These are phyloP conservation scores for Phlebiopsis flavidoalba DNA, from an alignment of 768 basidiomycete species.

Conservation along the genomic window DNA sequence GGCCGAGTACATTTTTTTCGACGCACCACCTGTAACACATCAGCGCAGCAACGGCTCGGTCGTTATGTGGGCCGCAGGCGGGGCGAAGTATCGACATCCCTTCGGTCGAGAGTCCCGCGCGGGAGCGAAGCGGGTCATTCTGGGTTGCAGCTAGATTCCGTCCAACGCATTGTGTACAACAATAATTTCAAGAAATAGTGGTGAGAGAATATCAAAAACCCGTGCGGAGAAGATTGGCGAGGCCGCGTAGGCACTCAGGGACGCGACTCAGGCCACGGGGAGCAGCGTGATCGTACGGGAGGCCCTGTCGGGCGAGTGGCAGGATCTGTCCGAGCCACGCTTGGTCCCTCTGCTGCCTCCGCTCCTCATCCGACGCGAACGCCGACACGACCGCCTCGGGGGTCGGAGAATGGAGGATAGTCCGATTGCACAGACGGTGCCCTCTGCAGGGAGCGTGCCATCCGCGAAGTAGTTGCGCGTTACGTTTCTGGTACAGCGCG, in stretches of 20 bases:
- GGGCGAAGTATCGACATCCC: not conserved
- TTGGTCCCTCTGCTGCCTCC: not conserved
- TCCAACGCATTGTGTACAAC: not conserved
- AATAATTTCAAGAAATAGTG: not conserved
- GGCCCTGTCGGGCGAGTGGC: not conserved
- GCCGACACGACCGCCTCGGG: not conserved
- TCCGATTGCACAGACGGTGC: conserved; percentile 19
- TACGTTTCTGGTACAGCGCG: conserved; percentile 19
- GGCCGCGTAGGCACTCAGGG: not conserved
- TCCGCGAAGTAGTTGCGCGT: conserved; percentile 22
- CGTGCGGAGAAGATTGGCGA: not conserved
- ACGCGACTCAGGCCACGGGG: not conserved
- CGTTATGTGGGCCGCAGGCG: too few species aligned
- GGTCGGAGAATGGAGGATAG: conserved; percentile 17
- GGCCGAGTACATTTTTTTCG: not conserved
- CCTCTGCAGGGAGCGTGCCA: conserved; percentile 22
- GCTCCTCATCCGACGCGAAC: not conserved
- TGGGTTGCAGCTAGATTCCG: not conserved
- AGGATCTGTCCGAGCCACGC: not conserved
- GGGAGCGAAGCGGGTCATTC: not conserved
- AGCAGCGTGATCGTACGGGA: not conserved
- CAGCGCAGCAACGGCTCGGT: not conserved
- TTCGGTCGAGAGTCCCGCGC: not conserved
- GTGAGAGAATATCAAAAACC: not conserved
- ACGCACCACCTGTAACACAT: not conserved